phyloP scores from a whole-genome alignment of 257 asterid species.

The Plantago major region DNA sequence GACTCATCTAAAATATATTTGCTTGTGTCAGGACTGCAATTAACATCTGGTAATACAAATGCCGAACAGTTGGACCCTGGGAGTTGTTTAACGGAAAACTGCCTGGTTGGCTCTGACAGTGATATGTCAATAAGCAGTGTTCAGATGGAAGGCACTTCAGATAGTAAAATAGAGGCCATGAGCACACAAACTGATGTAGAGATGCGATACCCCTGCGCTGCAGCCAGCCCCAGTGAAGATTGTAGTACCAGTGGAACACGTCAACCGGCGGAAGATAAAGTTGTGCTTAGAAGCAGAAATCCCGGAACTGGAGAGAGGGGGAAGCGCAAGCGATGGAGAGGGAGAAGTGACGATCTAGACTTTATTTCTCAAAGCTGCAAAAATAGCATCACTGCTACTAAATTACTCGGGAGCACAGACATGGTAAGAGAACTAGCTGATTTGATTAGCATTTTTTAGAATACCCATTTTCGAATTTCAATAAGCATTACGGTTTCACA shows the following conservation, averaged over 20 bases:
- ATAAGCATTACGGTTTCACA: conserved; percentile 33
- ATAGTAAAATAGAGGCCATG: conserved; percentile 33
- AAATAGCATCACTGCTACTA: conserved; percentile 37
- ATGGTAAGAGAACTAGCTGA: conserved; percentile 24
- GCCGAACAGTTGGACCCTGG: conserved; percentile 41
- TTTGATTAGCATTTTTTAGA: conserved; percentile 13
- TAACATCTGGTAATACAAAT: conserved; percentile 26
- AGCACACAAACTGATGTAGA: conserved; percentile 45
- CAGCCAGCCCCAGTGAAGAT: conserved; percentile 45
- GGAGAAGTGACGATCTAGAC: conserved; percentile 62
- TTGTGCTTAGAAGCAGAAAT: conserved; percentile 47
- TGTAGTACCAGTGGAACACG: conserved; percentile 75
- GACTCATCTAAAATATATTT: background rate
- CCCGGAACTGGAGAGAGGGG: conserved; percentile 61
- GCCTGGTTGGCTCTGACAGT: conserved; percentile 48
- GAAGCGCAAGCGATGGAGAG: conserved; percentile 94
- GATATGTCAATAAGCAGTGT: conserved; percentile 42
- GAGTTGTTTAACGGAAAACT: conserved; percentile 42
- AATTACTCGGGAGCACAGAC: conserved; percentile 26
- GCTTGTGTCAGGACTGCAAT: conserved; percentile 35
- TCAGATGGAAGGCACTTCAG: conserved; percentile 39
- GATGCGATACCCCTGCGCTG: conserved; percentile 60
- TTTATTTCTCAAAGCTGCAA: conserved; percentile 35
- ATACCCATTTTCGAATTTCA: conserved; percentile 4
- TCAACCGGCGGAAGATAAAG: conserved; percentile 42